A percentile compares a stretch with the other conserved stretches of the same genome.
Evolutionary conservation across 2,329 filamentous ascomycete genomes (phyloP).

Genomic region (Colletotrichum sp.): DNA sequence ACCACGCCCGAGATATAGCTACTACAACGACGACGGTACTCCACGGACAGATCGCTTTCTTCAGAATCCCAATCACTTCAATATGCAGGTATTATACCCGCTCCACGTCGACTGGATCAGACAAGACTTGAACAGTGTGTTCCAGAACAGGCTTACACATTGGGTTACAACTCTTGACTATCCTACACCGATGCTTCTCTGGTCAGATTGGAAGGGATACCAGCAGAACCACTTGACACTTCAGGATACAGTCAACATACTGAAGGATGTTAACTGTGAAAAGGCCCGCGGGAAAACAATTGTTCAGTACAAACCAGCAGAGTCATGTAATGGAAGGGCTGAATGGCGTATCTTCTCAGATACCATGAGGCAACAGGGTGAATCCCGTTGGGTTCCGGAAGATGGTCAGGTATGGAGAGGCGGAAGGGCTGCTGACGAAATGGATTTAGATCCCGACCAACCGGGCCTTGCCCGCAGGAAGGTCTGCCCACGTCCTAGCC

Average conservation of each 20-base stretch:
- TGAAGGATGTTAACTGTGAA: neutral
- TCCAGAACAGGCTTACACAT: neutral
- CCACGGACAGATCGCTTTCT: neutral
- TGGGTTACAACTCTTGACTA: neutral
- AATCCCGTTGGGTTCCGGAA: neutral
- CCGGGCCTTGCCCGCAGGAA: neutral
- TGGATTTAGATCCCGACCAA: neutral
- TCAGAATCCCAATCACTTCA: neutral
- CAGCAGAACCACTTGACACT: neutral
- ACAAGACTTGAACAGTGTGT: neutral
- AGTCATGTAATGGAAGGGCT: neutral
- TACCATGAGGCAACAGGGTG: neutral
- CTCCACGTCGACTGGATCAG: neutral
- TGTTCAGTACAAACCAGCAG: neutral
- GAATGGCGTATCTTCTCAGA: neutral
- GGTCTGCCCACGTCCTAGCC: neutral
- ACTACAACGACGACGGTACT: neutral
- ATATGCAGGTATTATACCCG: neutral
- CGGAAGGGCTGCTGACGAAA: neutral
- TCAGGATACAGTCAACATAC: neutral
- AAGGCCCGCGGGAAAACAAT: neutral
- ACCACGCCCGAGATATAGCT: neutral
- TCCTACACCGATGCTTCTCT: neutral
- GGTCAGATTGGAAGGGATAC: neutral
- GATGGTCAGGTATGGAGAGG: neutral